Conservation (phyloP, 225 moss, liverwort and hornwort genomes). For the Polytrichum commune region DNA sequence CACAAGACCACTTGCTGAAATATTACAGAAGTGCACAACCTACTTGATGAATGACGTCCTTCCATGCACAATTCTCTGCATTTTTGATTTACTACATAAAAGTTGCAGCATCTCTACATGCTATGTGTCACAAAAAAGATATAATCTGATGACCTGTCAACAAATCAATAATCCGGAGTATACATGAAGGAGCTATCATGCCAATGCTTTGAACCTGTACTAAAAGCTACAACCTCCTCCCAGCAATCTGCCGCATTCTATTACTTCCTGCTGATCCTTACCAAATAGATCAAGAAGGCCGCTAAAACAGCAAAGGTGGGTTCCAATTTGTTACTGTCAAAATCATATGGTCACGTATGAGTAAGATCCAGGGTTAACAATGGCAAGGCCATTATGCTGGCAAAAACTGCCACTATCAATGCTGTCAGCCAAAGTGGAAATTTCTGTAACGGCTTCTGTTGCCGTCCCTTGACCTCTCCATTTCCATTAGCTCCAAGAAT, state of each 20-base stretch:
- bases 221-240: constrained; percentile 16
- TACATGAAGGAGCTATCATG: constrained; percentile 35
- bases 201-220: constrained; percentile 3
- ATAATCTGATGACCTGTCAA: constrained; percentile 19
- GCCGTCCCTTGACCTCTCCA: constrained; percentile 43
- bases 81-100: constrained; percentile 19
- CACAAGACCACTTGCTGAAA: not conserved
- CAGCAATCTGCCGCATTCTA: constrained; percentile 24
- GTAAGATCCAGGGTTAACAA: constrained; percentile 81
- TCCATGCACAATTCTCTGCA: constrained; percentile 7
- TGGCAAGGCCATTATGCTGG: constrained; percentile 97
- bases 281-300: constrained; percentile 23
- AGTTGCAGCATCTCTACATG: constrained; percentile 26
- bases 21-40: not conserved
- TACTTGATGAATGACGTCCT: not conserved
- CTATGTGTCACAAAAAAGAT: constrained; percentile 25
- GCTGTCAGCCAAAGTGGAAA: constrained; percentile 91
- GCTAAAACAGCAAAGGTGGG: constrained; percentile 11
- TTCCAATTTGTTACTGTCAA: constrained; percentile 18
- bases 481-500: constrained; percentile 40
- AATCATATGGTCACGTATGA: constrained; percentile 36
- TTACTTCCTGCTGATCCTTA: constrained; percentile 15
- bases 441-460: constrained; percentile 69
- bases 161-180: constrained; percentile 21
- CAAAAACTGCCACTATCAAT: constrained; percentile 86